Evolutionary conservation across 176 grass and related monocot genomes (phyloP).

Genomic region (Puya raimondii): DNA sequence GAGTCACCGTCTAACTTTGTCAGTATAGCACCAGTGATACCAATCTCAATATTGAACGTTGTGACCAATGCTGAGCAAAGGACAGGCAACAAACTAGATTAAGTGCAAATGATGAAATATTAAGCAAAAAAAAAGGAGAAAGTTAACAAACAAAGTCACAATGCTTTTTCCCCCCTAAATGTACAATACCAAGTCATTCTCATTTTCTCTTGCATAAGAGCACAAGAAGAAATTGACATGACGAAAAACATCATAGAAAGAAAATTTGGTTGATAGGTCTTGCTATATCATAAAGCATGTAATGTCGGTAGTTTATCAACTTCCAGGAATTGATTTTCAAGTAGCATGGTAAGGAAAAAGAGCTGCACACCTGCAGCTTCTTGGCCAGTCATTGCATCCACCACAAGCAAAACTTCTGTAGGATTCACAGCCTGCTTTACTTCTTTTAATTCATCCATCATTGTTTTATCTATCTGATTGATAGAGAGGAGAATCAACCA

Average conservation of each 20-base stretch:
- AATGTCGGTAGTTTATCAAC: neutral
- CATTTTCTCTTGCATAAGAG: too few relatives aligned
- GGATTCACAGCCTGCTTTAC: constrained; percentile 81
- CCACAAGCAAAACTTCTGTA: constrained; percentile 89
- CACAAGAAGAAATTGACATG: too few relatives aligned
- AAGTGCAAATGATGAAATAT: constrained; percentile 11
- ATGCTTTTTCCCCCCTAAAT: too few relatives aligned
- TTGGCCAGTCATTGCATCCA: constrained; percentile 99
- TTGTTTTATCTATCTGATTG: constrained; percentile 76
- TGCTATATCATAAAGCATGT: too few relatives aligned
- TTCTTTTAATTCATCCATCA: constrained; percentile 98
- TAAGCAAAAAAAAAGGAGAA: constrained; percentile 9
- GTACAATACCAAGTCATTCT: too few relatives aligned
- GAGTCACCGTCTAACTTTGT: constrained; percentile 97
- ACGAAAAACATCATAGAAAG: too few relatives aligned
- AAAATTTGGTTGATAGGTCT: too few relatives aligned
- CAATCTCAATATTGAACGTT: constrained; percentile 89
- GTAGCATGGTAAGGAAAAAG: neutral
- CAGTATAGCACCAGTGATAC: constrained; percentile 96
- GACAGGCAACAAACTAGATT: constrained; percentile 28
- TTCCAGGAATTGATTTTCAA: neutral
- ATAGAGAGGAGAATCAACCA: constrained; percentile 16
- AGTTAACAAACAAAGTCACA: neutral
- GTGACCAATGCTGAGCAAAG: constrained; percentile 61
- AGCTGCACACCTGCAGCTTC: constrained; percentile 80